Percentiles rank a stretch among this genome's conserved stretches.
Evolutionary conservation across 192 early-diverging fungal genomes (phyloP).

Genomic region (Geosiphon pyriformis): DNA sequence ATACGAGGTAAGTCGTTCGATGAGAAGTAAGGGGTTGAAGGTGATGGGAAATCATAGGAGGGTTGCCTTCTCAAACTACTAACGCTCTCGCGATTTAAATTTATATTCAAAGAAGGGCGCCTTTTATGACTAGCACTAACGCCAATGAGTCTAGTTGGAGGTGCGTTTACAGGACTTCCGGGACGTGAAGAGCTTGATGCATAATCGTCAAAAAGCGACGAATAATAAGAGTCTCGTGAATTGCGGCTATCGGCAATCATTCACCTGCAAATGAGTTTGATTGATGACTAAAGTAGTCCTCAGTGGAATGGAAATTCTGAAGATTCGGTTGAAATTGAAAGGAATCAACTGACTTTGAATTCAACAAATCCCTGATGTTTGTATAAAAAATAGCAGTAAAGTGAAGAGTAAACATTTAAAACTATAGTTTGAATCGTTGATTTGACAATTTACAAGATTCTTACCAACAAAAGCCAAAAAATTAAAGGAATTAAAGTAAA

Average conservation of each 20-base stretch:
- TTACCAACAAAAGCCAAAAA: too few relatives aligned
- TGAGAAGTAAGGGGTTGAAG: conserved; percentile 3
- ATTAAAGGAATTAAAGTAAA: too few relatives aligned
- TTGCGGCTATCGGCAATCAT: conserved; percentile 7
- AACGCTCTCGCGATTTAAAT: background rate
- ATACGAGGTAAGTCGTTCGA: background rate
- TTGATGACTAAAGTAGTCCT: too few relatives aligned
- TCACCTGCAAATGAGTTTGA: too few relatives aligned
- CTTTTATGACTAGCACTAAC: background rate
- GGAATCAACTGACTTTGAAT: too few relatives aligned
- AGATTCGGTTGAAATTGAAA: too few relatives aligned
- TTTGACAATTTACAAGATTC: too few relatives aligned
- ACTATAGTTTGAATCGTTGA: too few relatives aligned
- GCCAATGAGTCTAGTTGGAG: background rate
- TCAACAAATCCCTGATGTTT: too few relatives aligned
- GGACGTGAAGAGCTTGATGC: background rate
- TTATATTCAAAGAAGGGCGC: conserved; percentile 12
- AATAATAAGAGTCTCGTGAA: conserved; percentile 21
- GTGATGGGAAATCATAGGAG: conserved; percentile 19
- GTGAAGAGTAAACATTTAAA: too few relatives aligned
- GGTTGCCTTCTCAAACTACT: conserved; percentile 14
- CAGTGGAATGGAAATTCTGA: too few relatives aligned
- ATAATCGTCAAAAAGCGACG: conserved; percentile 20
- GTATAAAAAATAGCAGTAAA: too few relatives aligned
- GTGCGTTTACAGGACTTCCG: background rate